These are phyloP conservation scores for Herpetomonas samuelpessoai DNA, from an alignment of 208 protist genomes.

Conservation along the genomic window DNA sequence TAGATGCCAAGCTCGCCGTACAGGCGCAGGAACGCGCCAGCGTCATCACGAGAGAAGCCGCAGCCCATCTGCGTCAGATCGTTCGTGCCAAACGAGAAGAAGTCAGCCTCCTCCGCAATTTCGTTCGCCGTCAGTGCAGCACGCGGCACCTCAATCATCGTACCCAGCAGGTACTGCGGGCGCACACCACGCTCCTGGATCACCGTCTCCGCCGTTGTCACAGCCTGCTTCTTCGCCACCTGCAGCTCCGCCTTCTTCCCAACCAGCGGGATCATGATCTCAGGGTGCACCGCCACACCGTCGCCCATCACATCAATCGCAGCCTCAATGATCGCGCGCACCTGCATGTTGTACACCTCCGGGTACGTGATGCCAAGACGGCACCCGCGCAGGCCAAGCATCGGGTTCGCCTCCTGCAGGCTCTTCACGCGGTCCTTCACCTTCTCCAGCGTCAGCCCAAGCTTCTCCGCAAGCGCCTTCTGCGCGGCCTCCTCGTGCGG, in stretches of 20 bases:
- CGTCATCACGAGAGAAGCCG: constrained; percentile 96
- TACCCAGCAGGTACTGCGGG: constrained; percentile 86
- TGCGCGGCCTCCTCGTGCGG: constrained; percentile 70
- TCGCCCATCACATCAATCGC: constrained; percentile 61
- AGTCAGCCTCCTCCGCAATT: constrained; percentile 91
- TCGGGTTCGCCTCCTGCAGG: constrained; percentile 94
- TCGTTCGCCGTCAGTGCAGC: constrained; percentile 84
- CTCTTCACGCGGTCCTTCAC: constrained; percentile 70
- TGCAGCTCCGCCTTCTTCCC: constrained; percentile 84
- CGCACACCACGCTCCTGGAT: constrained; percentile 28
- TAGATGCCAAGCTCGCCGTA: constrained; percentile 94
- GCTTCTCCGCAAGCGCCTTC: constrained; percentile 66
- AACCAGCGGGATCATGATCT: constrained; percentile 95
- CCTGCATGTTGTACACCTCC: constrained; percentile 96
- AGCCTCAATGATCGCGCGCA: constrained; percentile 92
- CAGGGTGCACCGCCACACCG: constrained; percentile 51
- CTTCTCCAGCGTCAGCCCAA: constrained; percentile 56
- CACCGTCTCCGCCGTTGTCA: constrained; percentile 60
- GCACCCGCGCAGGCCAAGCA: constrained; percentile 94
- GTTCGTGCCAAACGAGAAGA: constrained; percentile 97
- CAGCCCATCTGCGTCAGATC: constrained; percentile 97
- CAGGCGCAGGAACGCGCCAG: constrained; percentile 89
- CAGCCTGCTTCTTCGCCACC: constrained; percentile 66
- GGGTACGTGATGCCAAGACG: constrained; percentile 92
- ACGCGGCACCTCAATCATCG: constrained; percentile 94